These are phyloP conservation scores for Chrysanthemum lavandulifolium DNA, from an alignment of 129 eudicot species.

Conservation along the genomic window DNA sequence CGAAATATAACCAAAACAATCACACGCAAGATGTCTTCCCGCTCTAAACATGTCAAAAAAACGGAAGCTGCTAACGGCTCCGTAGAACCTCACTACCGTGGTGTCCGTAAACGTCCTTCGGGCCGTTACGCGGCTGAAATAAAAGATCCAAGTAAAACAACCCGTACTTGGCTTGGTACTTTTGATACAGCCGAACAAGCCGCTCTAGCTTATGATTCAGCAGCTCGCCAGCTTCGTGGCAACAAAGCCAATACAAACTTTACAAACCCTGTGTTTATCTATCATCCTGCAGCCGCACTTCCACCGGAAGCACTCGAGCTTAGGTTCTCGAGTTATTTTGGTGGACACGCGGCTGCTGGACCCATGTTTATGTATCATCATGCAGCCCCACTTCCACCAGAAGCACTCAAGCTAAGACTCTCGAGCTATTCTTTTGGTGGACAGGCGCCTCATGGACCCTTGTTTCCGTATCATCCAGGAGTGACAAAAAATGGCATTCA, in stretches of 20 bases:
- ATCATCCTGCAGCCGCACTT: conserved; percentile 11
- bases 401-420: conserved; percentile 42
- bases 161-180: conserved; percentile 41
- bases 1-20: conserved; percentile 34
- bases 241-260: conserved; percentile 55
- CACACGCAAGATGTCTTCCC: conserved; percentile 30
- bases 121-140: conserved; percentile 42
- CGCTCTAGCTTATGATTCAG: conserved; percentile 49
- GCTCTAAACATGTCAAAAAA: conserved; percentile 9
- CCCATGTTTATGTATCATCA: conserved; percentile 21
- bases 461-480: conserved; percentile 21
- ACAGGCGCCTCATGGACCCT: conserved; percentile 20
- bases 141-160: conserved; percentile 34
- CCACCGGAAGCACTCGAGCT: conserved; percentile 45
- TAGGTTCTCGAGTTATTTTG: conserved; percentile 26
- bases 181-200: conserved; percentile 49
- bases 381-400: conserved; percentile 29
- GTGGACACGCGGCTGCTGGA: conserved; percentile 13
- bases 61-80: conserved; percentile 11
- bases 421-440: conserved; percentile 17
- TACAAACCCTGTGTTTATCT: conserved; percentile 25
- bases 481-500: too few species aligned
- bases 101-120: conserved; percentile 33
- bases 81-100: conserved; percentile 24
- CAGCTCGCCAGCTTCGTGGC: conserved; percentile 57